Conservation (phyloP, 2,329 filamentous ascomycete genomes). For the Tolypocladium endophyticum region DNA sequence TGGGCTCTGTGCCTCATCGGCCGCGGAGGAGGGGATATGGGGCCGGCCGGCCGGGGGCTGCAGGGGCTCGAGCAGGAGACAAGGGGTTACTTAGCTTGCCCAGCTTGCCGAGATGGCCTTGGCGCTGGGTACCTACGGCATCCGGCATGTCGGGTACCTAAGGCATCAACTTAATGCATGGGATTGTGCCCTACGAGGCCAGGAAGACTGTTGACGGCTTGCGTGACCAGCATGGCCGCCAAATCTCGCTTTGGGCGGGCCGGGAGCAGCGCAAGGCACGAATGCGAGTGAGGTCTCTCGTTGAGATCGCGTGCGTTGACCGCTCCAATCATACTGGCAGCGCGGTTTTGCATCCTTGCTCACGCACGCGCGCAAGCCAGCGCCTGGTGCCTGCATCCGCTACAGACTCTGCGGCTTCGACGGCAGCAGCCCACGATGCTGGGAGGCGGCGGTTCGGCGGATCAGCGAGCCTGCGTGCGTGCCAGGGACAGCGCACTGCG, state of each 20-base stretch:
- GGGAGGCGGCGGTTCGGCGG: not conserved
- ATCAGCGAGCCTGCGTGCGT: not conserved
- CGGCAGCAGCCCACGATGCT: not conserved
- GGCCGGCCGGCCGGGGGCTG: not conserved
- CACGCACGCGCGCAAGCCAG: not conserved
- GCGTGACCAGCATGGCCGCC: not conserved
- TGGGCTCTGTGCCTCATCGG: not conserved
- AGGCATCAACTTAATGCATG: not conserved
- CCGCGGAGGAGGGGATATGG: not conserved
- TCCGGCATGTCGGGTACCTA: not conserved
- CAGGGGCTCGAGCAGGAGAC: not conserved
- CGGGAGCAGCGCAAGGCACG: not conserved
- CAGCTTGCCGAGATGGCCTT: not conserved
- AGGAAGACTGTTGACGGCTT: not conserved
- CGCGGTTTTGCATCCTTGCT: not conserved
- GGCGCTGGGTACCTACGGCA: not conserved
- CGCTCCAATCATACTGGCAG: not conserved
- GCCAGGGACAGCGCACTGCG: not conserved
- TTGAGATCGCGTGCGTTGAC: not conserved
- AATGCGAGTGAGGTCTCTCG: not conserved
- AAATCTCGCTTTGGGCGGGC: not conserved
- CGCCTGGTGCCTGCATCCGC: constrained; percentile 1
- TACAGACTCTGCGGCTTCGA: not conserved
- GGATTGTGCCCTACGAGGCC: not conserved
- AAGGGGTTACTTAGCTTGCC: not conserved